Base-by-base conservation (phyloP, 2,329 filamentous ascomycete species). In the Phaeosphaeriaceae sp. region DNA sequence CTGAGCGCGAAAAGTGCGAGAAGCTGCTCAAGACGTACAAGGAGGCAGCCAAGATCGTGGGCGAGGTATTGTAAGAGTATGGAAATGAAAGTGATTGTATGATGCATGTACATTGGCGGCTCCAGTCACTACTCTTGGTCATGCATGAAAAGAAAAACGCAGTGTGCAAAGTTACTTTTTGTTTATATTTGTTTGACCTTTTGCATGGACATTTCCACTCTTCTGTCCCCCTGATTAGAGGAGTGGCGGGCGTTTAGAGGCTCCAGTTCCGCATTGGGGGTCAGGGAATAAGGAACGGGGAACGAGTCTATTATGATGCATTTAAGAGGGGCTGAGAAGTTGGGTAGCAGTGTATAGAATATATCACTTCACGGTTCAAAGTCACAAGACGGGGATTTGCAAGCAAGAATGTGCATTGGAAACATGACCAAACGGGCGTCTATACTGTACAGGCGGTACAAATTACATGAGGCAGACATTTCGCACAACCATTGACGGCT, bases 1-100 rank as follows among this genome's bases (percentile, higher is more conserved):
- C 92, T 69, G 93, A 97, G 78, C 86, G 93, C 55, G 93, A 97
- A 79, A 99, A 99, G 83, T 99, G 94, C 77, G 94, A 99, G 81
- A 94, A 92, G 74, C 81, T 99, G 60, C 83, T 97, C 56, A 87
- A 89, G 72, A 99, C 94, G 16, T 99, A 99, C 79, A 92, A 92
- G 68, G 94, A 99, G 79, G 94, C 94, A 16, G 92, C 93, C 56
- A 97, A 95, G 82, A 99, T 99, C 72, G 93, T 99, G 56, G 92
- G 94, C 52, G 94, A 99, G 77, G 94, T 99, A 42, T 60, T 73
- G 61, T 73, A 70, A 62, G 46, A 54, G 34, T 32, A 33, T 21
- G 42, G 34, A 49, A 34, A 30, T 26, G 21, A 29, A 42, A 32
- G 39, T 42, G 32, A 28, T 42, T 57, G 54, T 52, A 49, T 43